Percentiles rank a stretch among this genome's conserved stretches.
phyloP scores from a whole-genome alignment of 306 rosid species.

The Rosa lucieae region DNA sequence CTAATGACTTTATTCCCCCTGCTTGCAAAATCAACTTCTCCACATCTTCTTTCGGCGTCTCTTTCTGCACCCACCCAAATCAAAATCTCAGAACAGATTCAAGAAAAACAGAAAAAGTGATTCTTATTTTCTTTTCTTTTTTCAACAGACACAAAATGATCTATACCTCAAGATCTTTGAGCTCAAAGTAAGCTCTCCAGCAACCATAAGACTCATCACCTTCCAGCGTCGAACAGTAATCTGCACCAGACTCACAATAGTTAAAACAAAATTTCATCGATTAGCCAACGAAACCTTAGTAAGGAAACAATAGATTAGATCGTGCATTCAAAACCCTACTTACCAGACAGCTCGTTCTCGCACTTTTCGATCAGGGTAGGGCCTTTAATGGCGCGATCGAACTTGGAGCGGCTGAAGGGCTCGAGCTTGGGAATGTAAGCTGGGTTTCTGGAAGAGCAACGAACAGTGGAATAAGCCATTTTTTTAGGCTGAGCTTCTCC shows the following conservation, averaged over 20 bases:
- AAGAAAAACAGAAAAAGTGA: not conserved
- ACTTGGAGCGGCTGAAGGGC: constrained; percentile 76
- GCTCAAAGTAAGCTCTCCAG: constrained; percentile 93
- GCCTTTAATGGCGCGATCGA: constrained; percentile 57
- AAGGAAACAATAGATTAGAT: not conserved
- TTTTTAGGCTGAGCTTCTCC: constrained; percentile 28
- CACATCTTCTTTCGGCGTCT: constrained; percentile 57
- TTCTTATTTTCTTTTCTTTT: not conserved
- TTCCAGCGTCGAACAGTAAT: constrained; percentile 79
- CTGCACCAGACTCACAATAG: constrained; percentile 27
- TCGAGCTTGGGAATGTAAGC: constrained; percentile 71
- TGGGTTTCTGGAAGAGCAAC: constrained; percentile 56
- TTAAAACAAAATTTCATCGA: not conserved
- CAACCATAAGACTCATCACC: constrained; percentile 87
- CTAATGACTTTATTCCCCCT: constrained; percentile 67
- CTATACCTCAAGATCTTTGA: constrained; percentile 75
- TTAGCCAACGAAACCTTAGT: not conserved
- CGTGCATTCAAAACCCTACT: not conserved
- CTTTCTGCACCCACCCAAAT: constrained; percentile 46
- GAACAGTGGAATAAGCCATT: constrained; percentile 27
- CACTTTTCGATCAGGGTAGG: constrained; percentile 78
- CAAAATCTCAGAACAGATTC: not conserved
- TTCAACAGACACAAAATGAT: not conserved
- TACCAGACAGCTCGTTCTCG: constrained; percentile 70
- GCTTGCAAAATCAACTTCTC: constrained; percentile 72